Percentiles rank a stretch among this genome's conserved stretches.
These are phyloP conservation scores for Fusarium poae DNA, from an alignment of 2,329 filamentous ascomycete species.

Conservation along the genomic window DNA sequence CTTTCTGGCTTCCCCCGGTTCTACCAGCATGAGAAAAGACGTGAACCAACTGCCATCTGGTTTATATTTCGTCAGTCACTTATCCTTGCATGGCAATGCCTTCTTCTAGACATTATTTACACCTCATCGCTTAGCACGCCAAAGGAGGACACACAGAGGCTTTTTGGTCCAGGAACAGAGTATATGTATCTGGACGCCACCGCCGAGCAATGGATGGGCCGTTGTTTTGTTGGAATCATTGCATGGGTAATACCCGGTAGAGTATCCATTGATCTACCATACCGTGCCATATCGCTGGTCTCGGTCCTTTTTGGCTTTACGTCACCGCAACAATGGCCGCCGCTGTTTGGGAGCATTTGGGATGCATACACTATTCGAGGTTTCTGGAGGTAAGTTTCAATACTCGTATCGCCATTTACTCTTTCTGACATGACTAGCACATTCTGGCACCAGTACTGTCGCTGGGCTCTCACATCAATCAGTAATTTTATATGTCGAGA, in stretches of 20 bases:
- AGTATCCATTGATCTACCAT: neutral
- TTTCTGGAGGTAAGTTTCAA: neutral
- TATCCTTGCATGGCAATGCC: neutral
- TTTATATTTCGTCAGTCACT: neutral
- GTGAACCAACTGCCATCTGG: neutral
- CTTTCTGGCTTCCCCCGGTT: neutral
- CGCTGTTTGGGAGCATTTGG: neutral
- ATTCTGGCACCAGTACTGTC: neutral
- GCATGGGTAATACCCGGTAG: neutral
- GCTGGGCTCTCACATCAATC: neutral
- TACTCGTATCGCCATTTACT: accelerated
- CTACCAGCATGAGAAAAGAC: neutral
- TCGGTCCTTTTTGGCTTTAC: neutral
- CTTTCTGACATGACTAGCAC: neutral
- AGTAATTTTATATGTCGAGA: neutral
- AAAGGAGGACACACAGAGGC: neutral
- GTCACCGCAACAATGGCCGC: neutral
- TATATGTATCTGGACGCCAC: neutral
- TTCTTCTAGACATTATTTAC: neutral
- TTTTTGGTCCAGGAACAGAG: neutral
- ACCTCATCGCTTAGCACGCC: neutral
- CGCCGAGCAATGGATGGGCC: neutral
- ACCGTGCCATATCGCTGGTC: neutral
- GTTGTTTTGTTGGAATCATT: neutral
- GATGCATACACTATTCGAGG: neutral